Evolutionary conservation across 1,284 basidiomycete species (phyloP), one percentile per base, ranked within the genome.

Genomic region (Malassezia globosa): DNA sequence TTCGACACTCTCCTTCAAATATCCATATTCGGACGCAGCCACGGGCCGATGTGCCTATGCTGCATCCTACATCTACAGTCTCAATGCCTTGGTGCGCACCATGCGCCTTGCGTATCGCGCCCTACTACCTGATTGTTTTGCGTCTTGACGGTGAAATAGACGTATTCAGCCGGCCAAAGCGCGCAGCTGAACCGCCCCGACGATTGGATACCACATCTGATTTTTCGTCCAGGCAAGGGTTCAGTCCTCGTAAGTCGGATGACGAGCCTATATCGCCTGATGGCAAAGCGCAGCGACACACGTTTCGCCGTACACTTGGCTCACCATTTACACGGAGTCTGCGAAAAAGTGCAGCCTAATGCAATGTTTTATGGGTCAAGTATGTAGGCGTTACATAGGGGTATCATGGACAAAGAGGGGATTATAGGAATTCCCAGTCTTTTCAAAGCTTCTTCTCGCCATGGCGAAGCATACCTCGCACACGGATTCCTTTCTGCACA

Each of bases 401-500:
- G n/a, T n/a, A n/a, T n/a, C 29, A 31, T 31, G 16, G 16, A 13
- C 11, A 13, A 13, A 11, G 29, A 13, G 16, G 29, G 29, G 29
- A 13, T 13, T 31, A 31, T 31, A 11, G 16, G 16, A 31, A 31
- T 31, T 16, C 11, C 11, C 29, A 31, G 11, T 31, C 11, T 31
- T 13, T 31, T 31, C n/a, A n/a, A n/a, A n/a, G n/a, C n/a, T 31
- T 59, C 54, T 64, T 64, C 56, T 66, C 64, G 27, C 64, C 64
- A 1, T 60, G 60, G 42, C 63, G 56, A 43, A 56, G 59, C 25
- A 53, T 45, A 38, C 64, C 64, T 16, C 61, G 55, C 18, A 66
- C 61, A 25, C 64, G 59, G 38, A 61, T 60, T 7, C 83, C 83
- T 51, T 82, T 77, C 64, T 85, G 84, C 4, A 85, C 81, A 26